Percentiles rank a stretch among this genome's conserved stretches.
phyloP scores from a whole-genome alignment of 257 asterid genomes.

The Primulina tabacum region DNA sequence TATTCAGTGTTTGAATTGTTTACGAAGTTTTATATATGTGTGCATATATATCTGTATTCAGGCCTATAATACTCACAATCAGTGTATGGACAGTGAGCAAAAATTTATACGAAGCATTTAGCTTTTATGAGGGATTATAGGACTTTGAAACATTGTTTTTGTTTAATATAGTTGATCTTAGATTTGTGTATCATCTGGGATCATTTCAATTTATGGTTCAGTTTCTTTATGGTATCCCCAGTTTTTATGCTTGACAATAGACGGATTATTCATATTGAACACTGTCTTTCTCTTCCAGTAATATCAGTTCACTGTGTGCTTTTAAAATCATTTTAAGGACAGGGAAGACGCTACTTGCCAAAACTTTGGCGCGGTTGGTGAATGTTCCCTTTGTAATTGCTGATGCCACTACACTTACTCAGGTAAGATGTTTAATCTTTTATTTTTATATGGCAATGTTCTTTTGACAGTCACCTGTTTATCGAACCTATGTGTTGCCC shows the following conservation, averaged over 20 bases:
- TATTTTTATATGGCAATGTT: not conserved
- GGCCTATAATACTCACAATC: not conserved
- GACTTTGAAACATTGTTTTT: constrained; percentile 15
- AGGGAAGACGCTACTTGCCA: constrained; percentile 99
- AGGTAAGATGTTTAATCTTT: constrained; percentile 51
- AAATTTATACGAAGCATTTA: constrained; percentile 4
- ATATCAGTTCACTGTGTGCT: constrained; percentile 56
- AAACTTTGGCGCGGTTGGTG: constrained; percentile 94
- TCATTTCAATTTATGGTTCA: constrained; percentile 13
- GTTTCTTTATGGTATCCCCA: not conserved
- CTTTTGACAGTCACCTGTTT: constrained; percentile 11
- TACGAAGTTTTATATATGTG: not conserved
- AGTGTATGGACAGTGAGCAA: constrained; percentile 10
- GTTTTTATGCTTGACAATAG: not conserved
- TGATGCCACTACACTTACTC: constrained; percentile 98
- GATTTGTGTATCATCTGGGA: not conserved
- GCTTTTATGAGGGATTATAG: not conserved
- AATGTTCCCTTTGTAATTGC: constrained; percentile 98
- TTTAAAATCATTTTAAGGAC: constrained; percentile 71
- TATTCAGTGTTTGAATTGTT: constrained; percentile 26
- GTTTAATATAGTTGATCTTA: not conserved
- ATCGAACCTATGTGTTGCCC: not conserved
- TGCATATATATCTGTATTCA: not conserved
- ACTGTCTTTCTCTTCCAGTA: constrained; percentile 21
- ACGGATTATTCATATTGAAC: constrained; percentile 3